These are phyloP conservation scores for Ceratocystis eucalypticola DNA, from an alignment of 2,329 filamentous ascomycete species.

Conservation along the genomic window DNA sequence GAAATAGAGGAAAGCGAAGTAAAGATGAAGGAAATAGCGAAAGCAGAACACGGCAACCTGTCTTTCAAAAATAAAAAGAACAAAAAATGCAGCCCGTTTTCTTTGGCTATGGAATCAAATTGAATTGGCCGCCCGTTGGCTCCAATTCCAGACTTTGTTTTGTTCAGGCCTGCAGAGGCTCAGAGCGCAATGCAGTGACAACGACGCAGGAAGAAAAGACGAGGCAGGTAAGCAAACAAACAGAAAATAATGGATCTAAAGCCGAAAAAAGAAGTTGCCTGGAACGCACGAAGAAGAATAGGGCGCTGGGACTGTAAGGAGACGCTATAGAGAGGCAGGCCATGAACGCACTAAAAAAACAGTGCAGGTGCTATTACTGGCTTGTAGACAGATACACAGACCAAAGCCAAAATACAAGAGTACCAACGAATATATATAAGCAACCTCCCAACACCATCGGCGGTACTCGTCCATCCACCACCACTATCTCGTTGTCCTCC, in stretches of 20 bases:
- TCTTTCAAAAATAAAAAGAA: neutral
- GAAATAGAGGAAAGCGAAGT: neutral
- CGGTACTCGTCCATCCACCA: too few relatives aligned
- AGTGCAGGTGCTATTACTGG: neutral
- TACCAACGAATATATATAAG: too few relatives aligned
- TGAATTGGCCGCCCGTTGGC: neutral
- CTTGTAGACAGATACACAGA: too few relatives aligned
- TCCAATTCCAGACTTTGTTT: neutral
- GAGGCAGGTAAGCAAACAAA: neutral
- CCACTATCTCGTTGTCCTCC: too few relatives aligned
- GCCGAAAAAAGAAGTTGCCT: neutral
- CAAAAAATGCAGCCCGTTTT: neutral
- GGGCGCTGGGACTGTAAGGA: neutral
- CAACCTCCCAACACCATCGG: too few relatives aligned
- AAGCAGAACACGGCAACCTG: neutral
- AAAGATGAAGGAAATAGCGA: neutral
- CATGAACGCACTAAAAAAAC: neutral
- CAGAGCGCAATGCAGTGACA: neutral
- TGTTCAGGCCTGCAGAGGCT: neutral
- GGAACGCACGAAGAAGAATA: neutral
- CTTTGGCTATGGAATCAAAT: conserved; percentile 4
- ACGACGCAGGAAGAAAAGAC: neutral
- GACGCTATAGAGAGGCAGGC: neutral
- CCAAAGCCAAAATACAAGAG: too few relatives aligned
- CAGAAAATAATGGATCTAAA: neutral